Conservation (phyloP, 371 early-diverging fungal genomes). For the Saksenaea vasiformis region DNA sequence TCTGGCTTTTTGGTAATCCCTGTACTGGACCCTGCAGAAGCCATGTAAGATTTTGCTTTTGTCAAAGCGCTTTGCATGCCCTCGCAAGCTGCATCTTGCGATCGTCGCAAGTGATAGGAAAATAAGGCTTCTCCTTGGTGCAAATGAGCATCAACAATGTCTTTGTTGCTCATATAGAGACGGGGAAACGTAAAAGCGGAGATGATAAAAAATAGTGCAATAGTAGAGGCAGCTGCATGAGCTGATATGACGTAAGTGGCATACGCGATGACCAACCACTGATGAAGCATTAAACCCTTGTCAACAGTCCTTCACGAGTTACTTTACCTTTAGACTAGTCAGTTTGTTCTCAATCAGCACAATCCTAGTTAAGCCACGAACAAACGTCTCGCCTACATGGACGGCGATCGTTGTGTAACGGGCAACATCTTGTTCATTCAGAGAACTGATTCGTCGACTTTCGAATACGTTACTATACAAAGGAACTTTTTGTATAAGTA, state of each 20-base stretch:
- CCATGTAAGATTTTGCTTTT: conserved; percentile 11
- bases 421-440: conserved; percentile 27
- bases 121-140: conserved; percentile 38
- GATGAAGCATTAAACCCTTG: not conserved
- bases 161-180: conserved; percentile 42
- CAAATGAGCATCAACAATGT: conserved; percentile 41
- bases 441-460: conserved; percentile 14
- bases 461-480: conserved; percentile 29
- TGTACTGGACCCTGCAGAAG: not conserved
- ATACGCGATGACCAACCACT: conserved; percentile 41
- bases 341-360: conserved; percentile 42
- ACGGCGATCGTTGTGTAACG: conserved; percentile 33
- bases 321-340: conserved; percentile 33
- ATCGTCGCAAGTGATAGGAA: conserved; percentile 7
- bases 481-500: not conserved
- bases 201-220: conserved; percentile 25
- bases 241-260: conserved; percentile 43
- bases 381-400: conserved; percentile 37
- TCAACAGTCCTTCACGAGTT: not conserved
- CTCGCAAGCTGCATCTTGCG: conserved; percentile 9
- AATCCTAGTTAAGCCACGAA: conserved; percentile 41
- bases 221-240: conserved; percentile 34
- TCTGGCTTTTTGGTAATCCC: not conserved
- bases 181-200: conserved; percentile 44
- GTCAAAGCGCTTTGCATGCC: conserved; percentile 8